A percentile compares a stretch with the other conserved stretches of the same genome.
Evolutionary conservation across 495 filamentous ascomycete genomes (phyloP).

Genomic region (Aspergillus nidulans): DNA sequence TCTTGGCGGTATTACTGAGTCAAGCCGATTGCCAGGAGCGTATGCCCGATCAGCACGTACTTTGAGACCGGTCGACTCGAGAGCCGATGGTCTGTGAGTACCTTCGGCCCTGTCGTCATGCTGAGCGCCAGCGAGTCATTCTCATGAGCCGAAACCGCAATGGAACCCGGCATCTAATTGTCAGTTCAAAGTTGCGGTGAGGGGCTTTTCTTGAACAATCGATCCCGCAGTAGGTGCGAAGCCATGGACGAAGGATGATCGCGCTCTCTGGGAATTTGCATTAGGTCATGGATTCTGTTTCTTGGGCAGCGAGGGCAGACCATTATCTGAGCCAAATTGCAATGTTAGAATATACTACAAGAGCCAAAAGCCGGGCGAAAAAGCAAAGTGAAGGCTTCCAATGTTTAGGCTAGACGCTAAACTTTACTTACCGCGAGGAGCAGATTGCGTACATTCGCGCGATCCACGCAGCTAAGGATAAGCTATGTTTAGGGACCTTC

Average conservation of each 20-base stretch:
- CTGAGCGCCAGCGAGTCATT: slow-evolving; percentile 3
- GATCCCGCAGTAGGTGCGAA: slow-evolving; percentile 1
- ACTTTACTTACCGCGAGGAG: slow-evolving; percentile 11
- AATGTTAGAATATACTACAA: slow-evolving; percentile 8
- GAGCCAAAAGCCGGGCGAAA: background rate
- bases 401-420: slow-evolving; percentile 7
- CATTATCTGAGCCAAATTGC: background rate
- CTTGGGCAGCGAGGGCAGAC: background rate
- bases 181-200: slow-evolving; percentile 19
- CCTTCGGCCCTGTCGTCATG: slow-evolving; percentile 4
- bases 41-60: slow-evolving; percentile 12
- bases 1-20: slow-evolving; percentile 6
- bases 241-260: background rate
- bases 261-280: background rate
- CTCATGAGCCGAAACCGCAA: background rate
- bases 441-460: slow-evolving; percentile 5
- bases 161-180: background rate
- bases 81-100: background rate
- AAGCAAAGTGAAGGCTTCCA: slow-evolving; percentile 9
- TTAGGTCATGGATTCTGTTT: slow-evolving; percentile 2
- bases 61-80: background rate
- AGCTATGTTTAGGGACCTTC: slow-evolving; percentile 25
- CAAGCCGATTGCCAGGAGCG: slow-evolving; percentile 4
- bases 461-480: slow-evolving; percentile 27
- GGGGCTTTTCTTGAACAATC: background rate